Percentiles rank a stretch among this genome's conserved stretches.
Evolutionary conservation across 2,329 filamentous ascomycete genomes (phyloP).

Genomic region (Whalleya microplaca): DNA sequence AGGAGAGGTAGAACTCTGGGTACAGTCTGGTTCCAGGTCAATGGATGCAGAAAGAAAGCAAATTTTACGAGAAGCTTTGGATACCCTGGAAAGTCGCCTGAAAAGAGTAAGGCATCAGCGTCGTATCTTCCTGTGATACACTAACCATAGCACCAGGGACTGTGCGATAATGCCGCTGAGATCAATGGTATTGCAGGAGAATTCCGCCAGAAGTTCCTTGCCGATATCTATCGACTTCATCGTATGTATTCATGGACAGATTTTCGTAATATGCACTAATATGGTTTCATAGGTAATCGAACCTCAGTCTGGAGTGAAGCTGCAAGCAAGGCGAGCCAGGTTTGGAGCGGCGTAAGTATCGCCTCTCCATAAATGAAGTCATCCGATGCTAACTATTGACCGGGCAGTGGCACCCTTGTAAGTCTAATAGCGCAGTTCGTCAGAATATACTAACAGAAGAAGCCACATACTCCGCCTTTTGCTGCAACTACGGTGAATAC

Average conservation of each 20-base stretch:
- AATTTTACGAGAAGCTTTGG: slow-evolving; percentile 37
- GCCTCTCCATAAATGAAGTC: background rate
- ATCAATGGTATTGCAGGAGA: background rate
- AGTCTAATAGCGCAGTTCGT: no score
- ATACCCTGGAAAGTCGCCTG: slow-evolving; percentile 37
- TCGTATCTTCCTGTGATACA: no score
- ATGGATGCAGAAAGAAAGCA: slow-evolving; percentile 42
- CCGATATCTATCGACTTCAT: no score
- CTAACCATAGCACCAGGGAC: background rate
- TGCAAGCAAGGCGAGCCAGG: slow-evolving; percentile 33
- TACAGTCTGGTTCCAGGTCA: slow-evolving; percentile 45
- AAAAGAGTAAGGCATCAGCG: slow-evolving; percentile 5
- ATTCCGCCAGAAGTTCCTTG: no score
- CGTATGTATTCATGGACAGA: no score
- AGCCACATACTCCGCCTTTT: slow-evolving; percentile 40
- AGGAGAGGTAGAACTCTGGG: slow-evolving; percentile 47
- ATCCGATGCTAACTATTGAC: no score
- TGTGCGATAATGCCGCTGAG: slow-evolving; percentile 7
- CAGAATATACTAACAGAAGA: no score
- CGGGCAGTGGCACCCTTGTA: no score
- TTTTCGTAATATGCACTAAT: no score
- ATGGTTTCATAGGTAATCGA: no score
- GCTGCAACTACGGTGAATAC: slow-evolving; percentile 45
- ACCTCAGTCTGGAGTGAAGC: slow-evolving; percentile 31
- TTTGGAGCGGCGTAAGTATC: slow-evolving; percentile 43